These are phyloP conservation scores for Phialophora expanda DNA, from an alignment of 2,329 filamentous ascomycete species.

Conservation along the genomic window DNA sequence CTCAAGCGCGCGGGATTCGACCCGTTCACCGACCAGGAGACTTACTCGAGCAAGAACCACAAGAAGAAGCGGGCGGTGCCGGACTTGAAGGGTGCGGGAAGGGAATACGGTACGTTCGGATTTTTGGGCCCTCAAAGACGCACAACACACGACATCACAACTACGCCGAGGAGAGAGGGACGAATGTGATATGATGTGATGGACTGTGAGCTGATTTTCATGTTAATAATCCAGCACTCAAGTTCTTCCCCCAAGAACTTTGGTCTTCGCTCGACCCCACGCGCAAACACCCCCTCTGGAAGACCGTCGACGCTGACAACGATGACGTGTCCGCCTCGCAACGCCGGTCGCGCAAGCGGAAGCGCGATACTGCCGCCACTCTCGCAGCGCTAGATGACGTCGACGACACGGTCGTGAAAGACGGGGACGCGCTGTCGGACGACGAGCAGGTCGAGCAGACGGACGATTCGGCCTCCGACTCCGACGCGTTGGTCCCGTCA, in stretches of 20 bases:
- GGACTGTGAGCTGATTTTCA: not conserved
- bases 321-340: slow-evolving; percentile 18
- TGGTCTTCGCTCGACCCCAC: slow-evolving; percentile 60
- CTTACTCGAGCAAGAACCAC: slow-evolving; percentile 62
- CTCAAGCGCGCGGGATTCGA: slow-evolving; percentile 58
- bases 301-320: slow-evolving; percentile 39
- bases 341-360: slow-evolving; percentile 42
- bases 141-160: not conserved
- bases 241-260: slow-evolving; percentile 65
- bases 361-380: slow-evolving; percentile 38
- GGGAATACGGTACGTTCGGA: slow-evolving; percentile 59
- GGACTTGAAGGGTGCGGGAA: slow-evolving; percentile 52
- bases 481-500: slow-evolving; percentile 27
- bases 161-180: not conserved
- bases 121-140: no score
- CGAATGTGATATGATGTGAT: not conserved
- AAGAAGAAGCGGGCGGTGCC: slow-evolving; percentile 62
- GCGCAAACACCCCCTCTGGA: slow-evolving; percentile 46
- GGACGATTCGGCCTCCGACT: slow-evolving; percentile 16
- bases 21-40: slow-evolving; percentile 66
- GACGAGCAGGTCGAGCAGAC: slow-evolving; percentile 45
- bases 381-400: slow-evolving; percentile 38
- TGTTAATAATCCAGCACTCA: slow-evolving; percentile 50
- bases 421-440: slow-evolving; percentile 33
- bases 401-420: slow-evolving; percentile 43